Evolutionary conservation across 441 rosid genomes (phyloP), one percentile per base, ranked within the genome.

Genomic region (Daphne laureola): DNA sequence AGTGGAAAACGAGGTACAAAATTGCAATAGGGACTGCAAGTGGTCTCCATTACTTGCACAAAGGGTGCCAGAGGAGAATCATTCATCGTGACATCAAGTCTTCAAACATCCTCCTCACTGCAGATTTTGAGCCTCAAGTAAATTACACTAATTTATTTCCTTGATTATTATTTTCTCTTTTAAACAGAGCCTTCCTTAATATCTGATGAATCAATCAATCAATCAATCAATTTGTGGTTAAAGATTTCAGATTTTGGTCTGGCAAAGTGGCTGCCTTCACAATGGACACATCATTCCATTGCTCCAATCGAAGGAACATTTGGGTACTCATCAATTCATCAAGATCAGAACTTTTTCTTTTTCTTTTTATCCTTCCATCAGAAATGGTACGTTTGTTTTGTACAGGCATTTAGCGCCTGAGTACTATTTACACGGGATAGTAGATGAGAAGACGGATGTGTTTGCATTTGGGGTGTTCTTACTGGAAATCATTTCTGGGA

Each of bases 301-400:
- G 94, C 84, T 63, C 98, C 98, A 27, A 92, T 92, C 49, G 98
- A 92, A 81, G 98, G 98, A 62, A 92, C 96, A 63, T 92, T 92
- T 69, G 98, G 98, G 98, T 92, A 91, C 18, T 55, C 14, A 21
- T 25, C 17, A n/a, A n/a, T n/a, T n/a, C n/a, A n/a, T 14, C 8
- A 38, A 45, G 1, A 52, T 18, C 25, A 49, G 46, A 11, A 42
- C 4, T 59, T 35, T 31, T 45, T 25, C 16, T 43, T 14, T n/a
- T n/a, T n/a, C n/a, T 14, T 14, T 23, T 17, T 26, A 43, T 12
- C 16, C 7, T 23, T n/a, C n/a, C n/a, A n/a, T n/a, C n/a, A 40
- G 17, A 9, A 14, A 5, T 38, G 53, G 1, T 47, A 14, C 21
- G 3, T 14, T 49, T 45, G 8, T 53, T 18, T 53, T 25, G 4